Evolutionary conservation across 1,284 basidiomycete genomes (phyloP), one percentile per base, ranked within the genome.

Genomic region (Leccinum solheimii): DNA sequence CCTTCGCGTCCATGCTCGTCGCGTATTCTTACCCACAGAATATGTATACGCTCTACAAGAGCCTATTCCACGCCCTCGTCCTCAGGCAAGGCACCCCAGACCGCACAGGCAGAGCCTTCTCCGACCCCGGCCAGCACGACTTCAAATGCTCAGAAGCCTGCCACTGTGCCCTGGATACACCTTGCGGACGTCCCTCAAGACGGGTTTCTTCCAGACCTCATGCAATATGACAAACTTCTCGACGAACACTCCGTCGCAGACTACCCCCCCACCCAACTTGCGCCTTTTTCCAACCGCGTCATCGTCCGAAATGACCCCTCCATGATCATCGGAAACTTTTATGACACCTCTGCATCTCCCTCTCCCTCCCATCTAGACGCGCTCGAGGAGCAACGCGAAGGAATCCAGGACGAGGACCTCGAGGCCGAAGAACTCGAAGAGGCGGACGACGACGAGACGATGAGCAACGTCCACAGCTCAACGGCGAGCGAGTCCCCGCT

Each of bases 241-340:
- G 88, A 90, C 74, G 79, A 83, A 8, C 81, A 83, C 43, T 80
- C 88, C 57, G 76, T 79, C 49, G 68, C 78, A 45, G 81, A 82
- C 34, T 78, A 87, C 64, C 80, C 82, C n/a, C 82, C 87, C 1
- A 77, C 78, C 30, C 71, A 78, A 58, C 74, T 76, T 23, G 79
- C 74, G 14, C 84, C 81, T 2, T 86, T 79, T 73, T 76, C 80
- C 64, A 86, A 86, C 72, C 80, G 80, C 43, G 82, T 91, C 69
- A 77, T 84, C 64, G 68, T 88, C 58, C 86, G 87, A 55, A 91
- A 90, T 68, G 84, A 88, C 75, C 75, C 76, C 8, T 72, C 68
- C 58, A 69, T 73, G 71, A 59, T 69, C 56, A 14, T 50, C 5
- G 71, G 71, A 49, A 70, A 65, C 59, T 74, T 74, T 59, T 68